Percentiles rank a stretch among this genome's conserved stretches.
phyloP scores from a whole-genome alignment of 2,329 filamentous ascomycete genomes.

The Colletotrichum siamense region DNA sequence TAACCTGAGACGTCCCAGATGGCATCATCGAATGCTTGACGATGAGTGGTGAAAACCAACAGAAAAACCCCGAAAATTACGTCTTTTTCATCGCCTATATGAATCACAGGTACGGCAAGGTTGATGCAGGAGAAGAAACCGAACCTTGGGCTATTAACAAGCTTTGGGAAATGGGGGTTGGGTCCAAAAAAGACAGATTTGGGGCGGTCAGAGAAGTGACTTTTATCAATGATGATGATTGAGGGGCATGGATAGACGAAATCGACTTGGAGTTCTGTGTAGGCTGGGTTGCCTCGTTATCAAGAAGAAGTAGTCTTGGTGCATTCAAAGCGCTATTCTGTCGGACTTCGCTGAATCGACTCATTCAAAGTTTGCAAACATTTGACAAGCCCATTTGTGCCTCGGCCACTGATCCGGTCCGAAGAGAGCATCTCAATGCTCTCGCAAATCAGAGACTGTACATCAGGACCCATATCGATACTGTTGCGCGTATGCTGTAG shows the following conservation, averaged over 20 bases:
- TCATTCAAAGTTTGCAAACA: no score
- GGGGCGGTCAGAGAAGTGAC: no score
- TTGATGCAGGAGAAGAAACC: background rate
- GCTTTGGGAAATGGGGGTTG: no score
- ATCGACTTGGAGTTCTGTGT: no score
- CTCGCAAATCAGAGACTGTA: background rate
- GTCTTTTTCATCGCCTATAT: background rate
- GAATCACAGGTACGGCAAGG: background rate
- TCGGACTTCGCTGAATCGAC: no score
- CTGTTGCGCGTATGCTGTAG: background rate
- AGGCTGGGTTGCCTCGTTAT: no score
- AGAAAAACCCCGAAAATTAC: background rate
- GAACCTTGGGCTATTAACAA: background rate
- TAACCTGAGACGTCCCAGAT: background rate
- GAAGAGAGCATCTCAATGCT: background rate
- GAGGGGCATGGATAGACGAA: no score
- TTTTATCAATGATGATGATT: no score
- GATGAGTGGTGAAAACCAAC: background rate
- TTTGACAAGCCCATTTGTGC: no score
- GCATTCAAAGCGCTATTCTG: no score
- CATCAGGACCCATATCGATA: background rate
- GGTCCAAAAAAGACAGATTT: no score
- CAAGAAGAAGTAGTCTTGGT: no score
- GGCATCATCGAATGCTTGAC: background rate
- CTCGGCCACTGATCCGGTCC: background rate